Evolutionary conservation across 768 basidiomycete species (phyloP).

Genomic region (Pholiota conissans): DNA sequence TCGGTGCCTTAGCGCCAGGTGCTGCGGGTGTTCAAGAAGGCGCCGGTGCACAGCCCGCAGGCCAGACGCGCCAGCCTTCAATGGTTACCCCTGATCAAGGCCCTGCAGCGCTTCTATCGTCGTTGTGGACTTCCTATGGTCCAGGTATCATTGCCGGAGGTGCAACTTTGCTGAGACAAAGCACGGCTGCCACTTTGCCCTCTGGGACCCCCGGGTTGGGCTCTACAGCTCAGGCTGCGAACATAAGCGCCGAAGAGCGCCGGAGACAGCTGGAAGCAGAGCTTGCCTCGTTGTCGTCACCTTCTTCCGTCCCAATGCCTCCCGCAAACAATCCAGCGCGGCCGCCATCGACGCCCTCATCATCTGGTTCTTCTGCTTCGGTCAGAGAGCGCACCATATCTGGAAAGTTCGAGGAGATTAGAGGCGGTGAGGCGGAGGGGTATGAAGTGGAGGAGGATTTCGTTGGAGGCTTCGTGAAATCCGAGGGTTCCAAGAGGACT

Average conservation of each 20-base stretch:
- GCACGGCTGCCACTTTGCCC: conserved; percentile 40
- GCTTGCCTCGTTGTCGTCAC: conserved; percentile 44
- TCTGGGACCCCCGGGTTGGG: conserved; percentile 23
- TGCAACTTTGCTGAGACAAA: conserved; percentile 58
- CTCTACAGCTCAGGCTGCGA: conserved; percentile 14
- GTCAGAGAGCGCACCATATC: conserved; percentile 47
- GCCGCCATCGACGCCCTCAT: conserved; percentile 14
- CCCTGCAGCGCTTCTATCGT: conserved; percentile 62
- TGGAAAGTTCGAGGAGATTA: conserved; percentile 65
- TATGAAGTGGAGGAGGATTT: conserved; percentile 52
- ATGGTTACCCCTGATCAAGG: conserved; percentile 49
- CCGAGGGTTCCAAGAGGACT: conserved; percentile 2
- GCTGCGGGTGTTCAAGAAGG: conserved; percentile 10
- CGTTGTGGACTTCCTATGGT: conserved; percentile 79
- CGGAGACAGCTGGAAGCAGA: conserved; percentile 59
- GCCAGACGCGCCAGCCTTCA: conserved; percentile 13
- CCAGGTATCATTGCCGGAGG: conserved; percentile 71
- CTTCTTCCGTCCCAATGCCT: conserved; percentile 33
- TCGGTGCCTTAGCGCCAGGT: conserved; percentile 41
- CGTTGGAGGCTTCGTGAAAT: conserved; percentile 21
- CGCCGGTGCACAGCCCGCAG: not conserved
- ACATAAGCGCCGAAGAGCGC: conserved; percentile 21
- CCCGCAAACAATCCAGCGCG: conserved; percentile 26
- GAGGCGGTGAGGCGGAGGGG: conserved; percentile 69
- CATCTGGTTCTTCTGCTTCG: conserved; percentile 21